Evolutionary conservation across 2,329 filamentous ascomycete species (phyloP).

Genomic region (Arthrinium phaeospermum): DNA sequence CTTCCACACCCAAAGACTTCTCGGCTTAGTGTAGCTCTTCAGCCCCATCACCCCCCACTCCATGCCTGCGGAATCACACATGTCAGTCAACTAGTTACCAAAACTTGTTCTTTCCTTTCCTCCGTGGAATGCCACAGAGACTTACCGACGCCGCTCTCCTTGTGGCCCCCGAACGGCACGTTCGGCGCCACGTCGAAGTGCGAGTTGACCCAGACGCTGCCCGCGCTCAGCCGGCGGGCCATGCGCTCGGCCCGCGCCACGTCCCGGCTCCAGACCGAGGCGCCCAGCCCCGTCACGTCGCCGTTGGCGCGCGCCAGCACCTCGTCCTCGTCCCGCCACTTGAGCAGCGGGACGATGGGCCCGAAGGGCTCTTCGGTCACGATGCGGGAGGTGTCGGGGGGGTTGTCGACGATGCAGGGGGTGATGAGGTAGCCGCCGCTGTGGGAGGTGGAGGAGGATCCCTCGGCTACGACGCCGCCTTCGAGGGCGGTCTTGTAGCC

Average conservation of each 20-base stretch:
- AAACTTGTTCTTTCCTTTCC: background rate
- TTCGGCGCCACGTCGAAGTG: conserved; percentile 46
- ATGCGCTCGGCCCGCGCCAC: conserved; percentile 52
- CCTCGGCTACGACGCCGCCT: conserved; percentile 41
- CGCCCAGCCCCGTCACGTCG: conserved; percentile 55
- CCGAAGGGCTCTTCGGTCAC: conserved; percentile 61
- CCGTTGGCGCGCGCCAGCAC: conserved; percentile 55
- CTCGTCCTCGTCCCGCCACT: conserved; percentile 52
- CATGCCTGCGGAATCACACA: conserved; percentile 32
- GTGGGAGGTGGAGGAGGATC: conserved; percentile 23
- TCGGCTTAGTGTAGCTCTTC: conserved; percentile 37
- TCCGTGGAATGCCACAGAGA: no score
- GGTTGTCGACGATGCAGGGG: conserved; percentile 66
- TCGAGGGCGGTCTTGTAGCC: conserved; percentile 53
- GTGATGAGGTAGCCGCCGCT: conserved; percentile 59
- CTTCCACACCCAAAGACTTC: conserved; percentile 29
- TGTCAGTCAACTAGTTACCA: background rate
- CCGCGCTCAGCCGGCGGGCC: conserved; percentile 54
- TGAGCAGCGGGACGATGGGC: conserved; percentile 54
- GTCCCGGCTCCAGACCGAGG: conserved; percentile 59
- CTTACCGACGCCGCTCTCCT: conserved; percentile 51
- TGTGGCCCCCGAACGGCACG: conserved; percentile 56
- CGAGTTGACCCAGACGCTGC: conserved; percentile 60
- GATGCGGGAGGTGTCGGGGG: conserved; percentile 60
- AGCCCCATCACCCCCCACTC: conserved; percentile 48